Evolutionary conservation across 2,329 filamentous ascomycete species (phyloP), one percentile per base, ranked within the genome.

Genomic region (Plenodomus lindquistii): DNA sequence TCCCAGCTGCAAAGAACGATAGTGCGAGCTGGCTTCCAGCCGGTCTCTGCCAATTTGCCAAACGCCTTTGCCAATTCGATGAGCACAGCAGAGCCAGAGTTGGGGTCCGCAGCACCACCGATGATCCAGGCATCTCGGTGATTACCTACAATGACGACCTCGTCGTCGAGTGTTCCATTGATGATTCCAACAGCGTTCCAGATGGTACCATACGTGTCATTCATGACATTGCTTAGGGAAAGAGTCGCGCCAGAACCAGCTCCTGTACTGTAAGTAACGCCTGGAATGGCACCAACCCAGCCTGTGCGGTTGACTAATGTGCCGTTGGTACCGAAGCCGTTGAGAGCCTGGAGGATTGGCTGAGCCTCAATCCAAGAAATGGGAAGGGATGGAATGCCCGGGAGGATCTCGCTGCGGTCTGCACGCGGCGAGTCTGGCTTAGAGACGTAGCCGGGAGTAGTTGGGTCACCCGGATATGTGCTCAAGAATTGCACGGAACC

Each of bases 281-380:
- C 63, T 7, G 68, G 66, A 17, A 73, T 71, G 22, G 60, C 68
- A 9, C 70, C 70, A 13, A 69, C 53, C 70, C 70, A 73, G 4
- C 60, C 56, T 3, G 71, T 74, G 10, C 73, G 66, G 45, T 75
- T 74, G 44, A 76, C 71, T 18, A 66, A 57, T 4, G 45, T 55
- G 10, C 71, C 71, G 17, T 82, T 81, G 7, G 88, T 87, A 0
- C 91, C 91, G 64, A 90, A 82, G 3, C 91, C 91, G 62, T 96
- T 94, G 41, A 96, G 77, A 1, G 91, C 87, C 63, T 86, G 86
- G 16, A 96, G 79, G 27, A 96, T 82, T 0, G 91, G 91, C 18
- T 95, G 72, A 1, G 88, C 91, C 57, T 96, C 91, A 3, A 77
- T 73, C 69, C 92, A 96, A 0, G 91, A 96, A 34, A 96, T 88